Percentiles rank a stretch among this genome's conserved stretches.
Evolutionary conservation across 1,139 yeast genomes (phyloP).

Genomic region (Blastobotrys aristatus): DNA sequence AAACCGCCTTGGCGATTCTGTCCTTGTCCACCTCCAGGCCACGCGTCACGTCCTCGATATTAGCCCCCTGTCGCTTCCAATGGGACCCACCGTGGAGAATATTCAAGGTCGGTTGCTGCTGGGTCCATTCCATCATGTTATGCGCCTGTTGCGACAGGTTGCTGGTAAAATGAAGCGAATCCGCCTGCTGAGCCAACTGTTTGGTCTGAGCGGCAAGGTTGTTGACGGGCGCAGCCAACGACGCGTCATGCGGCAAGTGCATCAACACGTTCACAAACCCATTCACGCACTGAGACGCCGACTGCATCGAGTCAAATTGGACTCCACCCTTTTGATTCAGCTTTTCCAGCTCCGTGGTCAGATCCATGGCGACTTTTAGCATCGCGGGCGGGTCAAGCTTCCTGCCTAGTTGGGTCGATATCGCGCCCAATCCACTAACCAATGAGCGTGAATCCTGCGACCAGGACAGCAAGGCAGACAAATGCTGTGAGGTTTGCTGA

Average conservation of each 20-base stretch:
- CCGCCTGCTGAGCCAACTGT: slow-evolving; percentile 1
- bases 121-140: not conserved
- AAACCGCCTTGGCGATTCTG: not conserved
- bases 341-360: not conserved
- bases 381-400: not conserved
- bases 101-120: not conserved
- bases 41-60: not conserved
- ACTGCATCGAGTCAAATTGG: not conserved
- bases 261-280: not conserved
- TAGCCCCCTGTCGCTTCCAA: slow-evolving; percentile 1
- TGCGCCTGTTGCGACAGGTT: not conserved
- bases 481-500: not conserved
- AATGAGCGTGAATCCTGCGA: not conserved
- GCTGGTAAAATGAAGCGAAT: not conserved
- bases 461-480: not conserved
- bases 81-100: not conserved
- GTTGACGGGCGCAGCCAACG: not conserved
- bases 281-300: not conserved
- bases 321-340: not conserved
- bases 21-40: not conserved
- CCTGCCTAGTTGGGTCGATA: not conserved
- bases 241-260: not conserved
- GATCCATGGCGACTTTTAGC: not conserved
- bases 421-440: not conserved
- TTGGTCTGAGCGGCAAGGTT: not conserved